Percentiles rank a stretch among this genome's conserved stretches.
Evolutionary conservation across 768 basidiomycete genomes (phyloP).

Genomic region (Mycena vulgaris): DNA sequence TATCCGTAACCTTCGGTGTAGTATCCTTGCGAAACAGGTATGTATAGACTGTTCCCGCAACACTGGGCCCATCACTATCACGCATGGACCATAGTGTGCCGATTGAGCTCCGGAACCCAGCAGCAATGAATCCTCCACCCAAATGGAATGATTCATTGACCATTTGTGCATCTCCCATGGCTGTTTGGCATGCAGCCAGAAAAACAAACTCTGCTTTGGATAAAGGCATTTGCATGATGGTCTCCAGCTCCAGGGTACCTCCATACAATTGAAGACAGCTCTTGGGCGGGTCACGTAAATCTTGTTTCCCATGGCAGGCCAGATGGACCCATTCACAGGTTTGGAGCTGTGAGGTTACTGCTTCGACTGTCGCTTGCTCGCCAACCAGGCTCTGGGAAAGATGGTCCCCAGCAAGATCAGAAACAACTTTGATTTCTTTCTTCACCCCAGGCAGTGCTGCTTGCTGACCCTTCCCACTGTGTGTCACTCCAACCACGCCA

Average conservation of each 20-base stretch:
- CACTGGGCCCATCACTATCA: too few species aligned
- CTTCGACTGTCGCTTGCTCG: not conserved
- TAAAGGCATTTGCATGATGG: not conserved
- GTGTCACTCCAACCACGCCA: slow-evolving; percentile 1
- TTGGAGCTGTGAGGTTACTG: too few species aligned
- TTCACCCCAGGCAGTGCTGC: not conserved
- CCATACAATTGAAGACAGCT: slow-evolving; percentile 1
- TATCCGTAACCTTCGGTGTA: not conserved
- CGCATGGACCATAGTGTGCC: too few species aligned
- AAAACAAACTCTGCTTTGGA: not conserved
- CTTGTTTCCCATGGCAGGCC: not conserved
- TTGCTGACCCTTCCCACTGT: not conserved
- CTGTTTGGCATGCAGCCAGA: too few species aligned
- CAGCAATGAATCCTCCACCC: too few species aligned
- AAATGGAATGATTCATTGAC: too few species aligned
- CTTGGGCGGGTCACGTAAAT: not conserved
- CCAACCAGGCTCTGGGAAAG: not conserved
- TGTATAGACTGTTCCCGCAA: not conserved
- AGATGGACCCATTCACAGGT: not conserved
- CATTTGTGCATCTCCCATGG: too few species aligned
- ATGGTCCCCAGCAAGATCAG: not conserved
- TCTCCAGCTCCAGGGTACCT: not conserved
- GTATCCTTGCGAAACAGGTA: not conserved
- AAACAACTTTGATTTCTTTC: too few species aligned
- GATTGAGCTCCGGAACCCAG: too few species aligned